Evolutionary conservation across 495 filamentous ascomycete genomes (phyloP).

Genomic region (Aspergillus avenaceus): DNA sequence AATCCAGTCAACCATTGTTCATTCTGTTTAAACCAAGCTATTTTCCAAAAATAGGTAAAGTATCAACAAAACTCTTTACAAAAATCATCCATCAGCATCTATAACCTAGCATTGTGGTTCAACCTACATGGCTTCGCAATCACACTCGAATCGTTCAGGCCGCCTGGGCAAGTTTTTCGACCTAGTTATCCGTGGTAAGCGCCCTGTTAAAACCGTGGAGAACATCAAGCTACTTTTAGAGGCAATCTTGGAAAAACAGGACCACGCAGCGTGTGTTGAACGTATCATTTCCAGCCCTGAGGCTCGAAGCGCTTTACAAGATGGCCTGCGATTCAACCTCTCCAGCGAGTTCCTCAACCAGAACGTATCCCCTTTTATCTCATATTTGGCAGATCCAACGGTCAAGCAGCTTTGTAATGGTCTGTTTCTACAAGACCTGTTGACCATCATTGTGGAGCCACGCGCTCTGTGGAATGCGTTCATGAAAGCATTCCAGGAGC

Average conservation of each 20-base stretch:
- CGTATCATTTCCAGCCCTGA: slow-evolving; percentile 46
- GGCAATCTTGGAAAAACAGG: slow-evolving; percentile 46
- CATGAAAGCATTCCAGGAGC: slow-evolving; percentile 33
- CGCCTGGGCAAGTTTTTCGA: slow-evolving; percentile 29
- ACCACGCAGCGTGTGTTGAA: slow-evolving; percentile 50
- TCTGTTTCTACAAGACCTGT: slow-evolving; percentile 48
- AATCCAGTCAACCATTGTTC: too few species aligned
- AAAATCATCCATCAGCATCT: slow-evolving; percentile 22
- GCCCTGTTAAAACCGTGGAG: slow-evolving; percentile 18
- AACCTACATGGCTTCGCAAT: too few species aligned
- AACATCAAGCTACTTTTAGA: slow-evolving; percentile 58
- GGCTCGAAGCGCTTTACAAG: slow-evolving; percentile 46
- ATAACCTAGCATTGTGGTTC: too few species aligned
- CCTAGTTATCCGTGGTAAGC: slow-evolving; percentile 27
- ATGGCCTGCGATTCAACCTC: slow-evolving; percentile 44
- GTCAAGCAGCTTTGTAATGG: slow-evolving; percentile 55
- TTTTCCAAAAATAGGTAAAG: too few species aligned
- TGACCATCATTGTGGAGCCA: slow-evolving; percentile 52
- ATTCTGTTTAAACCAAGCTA: too few species aligned
- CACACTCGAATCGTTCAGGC: slow-evolving; percentile 11
- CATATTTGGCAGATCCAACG: slow-evolving; percentile 18
- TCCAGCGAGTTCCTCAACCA: slow-evolving; percentile 50
- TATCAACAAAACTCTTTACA: too few species aligned
- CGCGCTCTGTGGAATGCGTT: slow-evolving; percentile 59
- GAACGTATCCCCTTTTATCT: slow-evolving; percentile 21